Evolutionary conservation across 257 asterid species (phyloP).

Genomic region (Gentiana macrophylla): DNA sequence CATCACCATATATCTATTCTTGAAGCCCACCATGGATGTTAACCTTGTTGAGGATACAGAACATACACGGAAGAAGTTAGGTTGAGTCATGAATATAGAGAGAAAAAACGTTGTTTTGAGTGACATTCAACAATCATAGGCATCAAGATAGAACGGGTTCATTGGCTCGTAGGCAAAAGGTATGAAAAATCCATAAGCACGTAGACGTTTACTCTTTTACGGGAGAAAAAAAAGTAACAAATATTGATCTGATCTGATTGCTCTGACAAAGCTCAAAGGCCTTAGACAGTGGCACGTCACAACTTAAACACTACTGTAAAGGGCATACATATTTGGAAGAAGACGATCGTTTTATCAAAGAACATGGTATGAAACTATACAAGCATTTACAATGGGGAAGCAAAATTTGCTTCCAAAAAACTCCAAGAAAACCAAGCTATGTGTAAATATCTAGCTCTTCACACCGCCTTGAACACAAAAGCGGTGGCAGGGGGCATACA

Average conservation of each 20-base stretch:
- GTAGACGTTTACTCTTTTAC: too few species aligned
- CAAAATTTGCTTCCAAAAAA: too few species aligned
- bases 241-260: background rate
- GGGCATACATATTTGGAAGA: too few species aligned
- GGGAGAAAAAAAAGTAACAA: background rate
- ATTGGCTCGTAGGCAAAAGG: background rate
- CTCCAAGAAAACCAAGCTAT: too few species aligned
- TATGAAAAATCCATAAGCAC: background rate
- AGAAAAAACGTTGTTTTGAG: background rate
- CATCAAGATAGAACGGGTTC: background rate
- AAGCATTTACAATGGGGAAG: too few species aligned
- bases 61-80: background rate
- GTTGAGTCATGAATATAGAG: background rate
- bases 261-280: background rate
- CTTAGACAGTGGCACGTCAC: background rate
- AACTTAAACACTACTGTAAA: too few species aligned
- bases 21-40: constrained; percentile 67
- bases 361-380: too few species aligned
- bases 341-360: too few species aligned
- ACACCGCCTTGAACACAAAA: too few species aligned
- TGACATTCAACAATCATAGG: background rate
- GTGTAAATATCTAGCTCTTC: too few species aligned
- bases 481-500: too few species aligned
- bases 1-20: constrained; percentile 80
- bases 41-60: constrained; percentile 12